A percentile compares a stretch with the other conserved stretches of the same genome.
phyloP scores from a whole-genome alignment of 2,329 filamentous ascomycete genomes.

The Sarocladium brachiariae region DNA sequence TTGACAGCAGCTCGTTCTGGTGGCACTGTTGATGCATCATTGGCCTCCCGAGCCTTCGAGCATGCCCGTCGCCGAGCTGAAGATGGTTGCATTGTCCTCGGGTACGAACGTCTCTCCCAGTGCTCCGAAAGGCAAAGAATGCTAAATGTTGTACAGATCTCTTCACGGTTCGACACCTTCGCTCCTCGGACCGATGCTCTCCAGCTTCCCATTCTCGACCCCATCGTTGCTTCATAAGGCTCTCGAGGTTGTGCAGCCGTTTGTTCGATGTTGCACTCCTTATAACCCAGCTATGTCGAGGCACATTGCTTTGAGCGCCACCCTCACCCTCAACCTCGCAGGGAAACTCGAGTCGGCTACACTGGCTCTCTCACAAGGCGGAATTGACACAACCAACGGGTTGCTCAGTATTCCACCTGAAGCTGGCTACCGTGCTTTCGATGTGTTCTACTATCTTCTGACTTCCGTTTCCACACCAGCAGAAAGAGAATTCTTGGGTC shows the following conservation, averaged over 20 bases:
- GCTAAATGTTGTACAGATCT: slow-evolving; percentile 49
- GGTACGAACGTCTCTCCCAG: slow-evolving; percentile 46
- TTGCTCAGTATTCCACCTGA: slow-evolving; percentile 74
- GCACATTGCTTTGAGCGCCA: slow-evolving; percentile 73
- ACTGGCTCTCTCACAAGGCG: slow-evolving; percentile 75
- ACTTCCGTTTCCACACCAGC: slow-evolving; percentile 84
- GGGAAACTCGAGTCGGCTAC: slow-evolving; percentile 72
- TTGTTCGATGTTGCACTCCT: slow-evolving; percentile 80
- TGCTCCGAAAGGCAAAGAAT: not conserved
- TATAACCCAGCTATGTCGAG: slow-evolving; percentile 79
- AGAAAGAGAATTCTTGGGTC: slow-evolving; percentile 79
- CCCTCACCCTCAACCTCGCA: slow-evolving; percentile 71
- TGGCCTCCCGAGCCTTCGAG: slow-evolving; percentile 86
- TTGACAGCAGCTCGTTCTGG: slow-evolving; percentile 69
- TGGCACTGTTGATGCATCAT: slow-evolving; percentile 67
- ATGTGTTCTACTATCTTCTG: slow-evolving; percentile 95
- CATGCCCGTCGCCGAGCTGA: slow-evolving; percentile 91
- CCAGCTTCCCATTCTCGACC: slow-evolving; percentile 70
- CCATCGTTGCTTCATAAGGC: slow-evolving; percentile 71
- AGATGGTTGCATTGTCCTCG: slow-evolving; percentile 86
- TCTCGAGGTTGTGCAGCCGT: slow-evolving; percentile 75
- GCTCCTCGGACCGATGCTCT: slow-evolving; percentile 72
- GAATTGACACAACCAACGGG: slow-evolving; percentile 76
- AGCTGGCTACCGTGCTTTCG: slow-evolving; percentile 82
- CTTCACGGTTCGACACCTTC: slow-evolving; percentile 86